Conservation (phyloP, 331 rosid species). For the Acacia concinna region DNA sequence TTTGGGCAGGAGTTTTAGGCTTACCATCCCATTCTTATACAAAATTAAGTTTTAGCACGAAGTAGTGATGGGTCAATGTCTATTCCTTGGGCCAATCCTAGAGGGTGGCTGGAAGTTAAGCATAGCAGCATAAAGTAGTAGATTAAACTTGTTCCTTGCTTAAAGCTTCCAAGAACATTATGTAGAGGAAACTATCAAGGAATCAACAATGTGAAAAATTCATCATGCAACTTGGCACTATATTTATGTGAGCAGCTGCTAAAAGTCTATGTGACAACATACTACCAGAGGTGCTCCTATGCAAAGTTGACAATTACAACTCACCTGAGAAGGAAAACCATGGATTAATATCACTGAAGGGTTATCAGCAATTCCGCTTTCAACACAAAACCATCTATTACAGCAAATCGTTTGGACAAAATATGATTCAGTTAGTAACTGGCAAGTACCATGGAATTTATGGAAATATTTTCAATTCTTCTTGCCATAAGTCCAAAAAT, state of each 20-base stretch:
- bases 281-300: neutral
- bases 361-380: slow-evolving; percentile 72
- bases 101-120: neutral
- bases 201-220: neutral
- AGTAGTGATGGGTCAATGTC: neutral
- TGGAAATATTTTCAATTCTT: slow-evolving; percentile 38
- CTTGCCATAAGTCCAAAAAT: slow-evolving; percentile 20
- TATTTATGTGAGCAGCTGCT: neutral
- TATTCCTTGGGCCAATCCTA: neutral
- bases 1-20: neutral
- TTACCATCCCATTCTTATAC: neutral
- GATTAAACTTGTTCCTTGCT: neutral
- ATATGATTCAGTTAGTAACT: slow-evolving; percentile 46
- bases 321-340: slow-evolving; percentile 94
- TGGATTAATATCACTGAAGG: slow-evolving; percentile 78
- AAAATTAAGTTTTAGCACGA: neutral
- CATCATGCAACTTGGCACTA: neutral
- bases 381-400: slow-evolving; percentile 94
- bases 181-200: neutral
- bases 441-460: slow-evolving; percentile 30
- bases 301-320: slow-evolving; percentile 23
- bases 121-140: neutral
- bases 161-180: neutral
- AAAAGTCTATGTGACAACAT: neutral
- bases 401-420: slow-evolving; percentile 57